Conservation (phyloP, 148 eudicot species). For the Talinum fruticosum region DNA sequence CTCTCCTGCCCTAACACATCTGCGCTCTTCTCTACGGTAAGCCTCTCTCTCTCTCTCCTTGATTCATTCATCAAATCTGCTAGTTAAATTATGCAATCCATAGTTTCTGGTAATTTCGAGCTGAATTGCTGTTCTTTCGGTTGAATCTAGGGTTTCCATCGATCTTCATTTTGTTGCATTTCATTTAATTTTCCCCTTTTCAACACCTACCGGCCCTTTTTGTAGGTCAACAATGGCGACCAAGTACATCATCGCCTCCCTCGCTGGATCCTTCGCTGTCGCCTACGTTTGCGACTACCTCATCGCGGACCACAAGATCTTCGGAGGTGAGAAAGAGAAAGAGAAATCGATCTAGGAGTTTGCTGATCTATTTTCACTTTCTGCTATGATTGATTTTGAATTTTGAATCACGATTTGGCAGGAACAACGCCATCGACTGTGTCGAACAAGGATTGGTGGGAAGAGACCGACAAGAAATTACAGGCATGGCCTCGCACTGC, state of each 20-base stretch:
- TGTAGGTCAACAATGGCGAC: constrained; percentile 31
- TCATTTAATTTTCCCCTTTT: background rate
- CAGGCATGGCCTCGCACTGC: constrained; percentile 53
- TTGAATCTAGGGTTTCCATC: background rate
- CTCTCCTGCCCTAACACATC: background rate
- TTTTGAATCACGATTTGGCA: background rate
- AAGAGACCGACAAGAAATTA: constrained; percentile 40
- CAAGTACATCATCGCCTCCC: constrained; percentile 33
- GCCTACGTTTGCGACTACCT: constrained; percentile 35
- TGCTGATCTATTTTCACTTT: background rate
- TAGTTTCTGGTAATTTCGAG: no score
- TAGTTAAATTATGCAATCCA: background rate
- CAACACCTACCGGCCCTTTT: background rate
- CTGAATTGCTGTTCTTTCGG: no score
- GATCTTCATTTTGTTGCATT: constrained; percentile 11
- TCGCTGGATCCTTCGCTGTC: constrained; percentile 26
- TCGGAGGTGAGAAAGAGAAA: constrained; percentile 34
- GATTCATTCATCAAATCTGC: background rate
- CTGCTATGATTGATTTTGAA: background rate
- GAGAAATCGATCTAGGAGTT: background rate
- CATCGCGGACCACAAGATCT: constrained; percentile 38
- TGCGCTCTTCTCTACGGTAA: constrained; percentile 5
- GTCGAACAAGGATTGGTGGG: constrained; percentile 36
- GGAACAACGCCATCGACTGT: constrained; percentile 43
- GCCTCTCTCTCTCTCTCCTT: background rate